Base-by-base conservation (phyloP, 495 filamentous ascomycete genomes). In the Chaetomium cochliodes region DNA sequence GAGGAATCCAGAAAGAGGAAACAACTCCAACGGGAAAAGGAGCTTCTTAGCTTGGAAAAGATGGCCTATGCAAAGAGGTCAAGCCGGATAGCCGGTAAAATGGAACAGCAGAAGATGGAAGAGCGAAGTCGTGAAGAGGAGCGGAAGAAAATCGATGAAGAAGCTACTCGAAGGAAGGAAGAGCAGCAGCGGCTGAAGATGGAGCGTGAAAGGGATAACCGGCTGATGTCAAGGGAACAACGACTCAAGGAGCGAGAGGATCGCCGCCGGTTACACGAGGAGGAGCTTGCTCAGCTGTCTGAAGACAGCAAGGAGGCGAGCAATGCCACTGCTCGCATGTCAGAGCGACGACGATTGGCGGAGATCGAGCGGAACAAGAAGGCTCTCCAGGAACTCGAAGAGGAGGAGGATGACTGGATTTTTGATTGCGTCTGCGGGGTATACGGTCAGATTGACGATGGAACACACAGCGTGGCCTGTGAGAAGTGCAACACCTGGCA, bases 401-500 rank as follows among this genome's bases (percentile, higher is more conserved):
- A 82, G 2, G 85, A 92, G 69, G 89, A 93, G 55, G 91, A 92
- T 15, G 86, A 93, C 58, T 97, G 94, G 94, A 82, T 92, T 37
- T 98, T 98, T 72, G 94, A 98, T 71, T 98, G 94, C 75, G 84
- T 89, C 16, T 98, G 94, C 75, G 92, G 92, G 28, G 84, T 90
- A 30, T 87, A 96, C 74, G 93, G 94, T 47, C 87, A 94, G 69
- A 88, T 96, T 42, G 93, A 97, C 68, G 94, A 97, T 69, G 94
- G 94, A 54, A 88, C 90, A 2, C 91, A 96, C 73, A 96, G 90
- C 72, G 86, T 98, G 63, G 89, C 92, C n/a, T 98, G 94, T 73
- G 94, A 98, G 70, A 88, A 83, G 55, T 98, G 94, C 81, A 94
- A 90, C 72, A 87, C 96, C 22, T 98, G 94, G 94, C 93, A 97